Evolutionary conservation across 2,329 filamentous ascomycete genomes (phyloP).

Genomic region (Arachnopeziza araneosa): DNA sequence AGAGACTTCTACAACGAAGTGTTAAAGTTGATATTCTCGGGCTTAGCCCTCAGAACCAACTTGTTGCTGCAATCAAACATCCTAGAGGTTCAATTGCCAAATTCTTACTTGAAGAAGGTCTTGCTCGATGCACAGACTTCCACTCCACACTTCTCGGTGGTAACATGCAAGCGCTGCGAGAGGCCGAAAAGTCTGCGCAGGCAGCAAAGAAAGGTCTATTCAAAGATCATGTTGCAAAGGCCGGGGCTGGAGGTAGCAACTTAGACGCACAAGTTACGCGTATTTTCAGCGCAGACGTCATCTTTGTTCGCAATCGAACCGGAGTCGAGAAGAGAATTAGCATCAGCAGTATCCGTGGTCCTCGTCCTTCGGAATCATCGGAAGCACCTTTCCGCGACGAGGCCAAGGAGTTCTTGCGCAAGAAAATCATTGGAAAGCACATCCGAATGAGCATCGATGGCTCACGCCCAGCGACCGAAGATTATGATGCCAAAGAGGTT

Average conservation of each 20-base stretch:
- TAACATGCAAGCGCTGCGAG: constrained; percentile 79
- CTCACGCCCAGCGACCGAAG: constrained; percentile 81
- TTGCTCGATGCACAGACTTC: constrained; percentile 91
- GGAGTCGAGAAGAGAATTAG: constrained; percentile 85
- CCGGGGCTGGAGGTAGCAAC: constrained; percentile 52
- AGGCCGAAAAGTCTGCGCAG: constrained; percentile 83
- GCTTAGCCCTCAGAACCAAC: constrained; percentile 80
- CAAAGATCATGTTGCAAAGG: constrained; percentile 72
- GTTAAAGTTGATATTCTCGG: constrained; percentile 81
- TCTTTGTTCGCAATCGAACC: constrained; percentile 78
- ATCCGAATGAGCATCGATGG: constrained; percentile 86
- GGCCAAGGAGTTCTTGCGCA: constrained; percentile 92
- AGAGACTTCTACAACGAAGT: constrained; percentile 77
- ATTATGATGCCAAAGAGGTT: constrained; percentile 91
- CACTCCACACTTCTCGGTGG: constrained; percentile 87
- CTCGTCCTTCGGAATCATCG: constrained; percentile 79
- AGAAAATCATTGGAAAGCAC: constrained; percentile 92
- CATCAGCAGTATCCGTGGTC: constrained; percentile 87
- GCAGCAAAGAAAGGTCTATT: constrained; percentile 72
- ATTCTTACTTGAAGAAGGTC: constrained; percentile 80
- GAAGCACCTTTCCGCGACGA: constrained; percentile 87
- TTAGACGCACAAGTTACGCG: constrained; percentile 79
- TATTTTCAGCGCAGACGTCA: constrained; percentile 81
- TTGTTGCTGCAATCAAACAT: constrained; percentile 84
- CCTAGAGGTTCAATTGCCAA: constrained; percentile 84